Conservation (phyloP, 1,284 basidiomycete species). For the Tranzscheliella williamsii region DNA sequence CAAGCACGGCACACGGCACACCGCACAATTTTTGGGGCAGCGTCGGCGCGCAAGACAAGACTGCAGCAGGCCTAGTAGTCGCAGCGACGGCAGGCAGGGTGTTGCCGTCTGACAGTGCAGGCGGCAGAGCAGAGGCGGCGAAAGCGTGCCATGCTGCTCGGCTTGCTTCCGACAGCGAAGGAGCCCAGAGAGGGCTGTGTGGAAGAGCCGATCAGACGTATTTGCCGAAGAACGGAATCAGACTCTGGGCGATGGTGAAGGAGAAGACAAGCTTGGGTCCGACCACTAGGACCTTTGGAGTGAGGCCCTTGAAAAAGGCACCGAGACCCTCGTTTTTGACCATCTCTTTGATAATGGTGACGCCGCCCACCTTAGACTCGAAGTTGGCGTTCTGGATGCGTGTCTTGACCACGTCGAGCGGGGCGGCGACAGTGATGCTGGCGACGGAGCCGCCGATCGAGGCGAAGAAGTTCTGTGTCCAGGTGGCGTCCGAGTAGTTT, state of each 20-base stretch:
- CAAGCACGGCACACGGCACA: too few species aligned
- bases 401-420: conserved; percentile 87
- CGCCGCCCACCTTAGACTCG: conserved; percentile 81
- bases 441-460: conserved; percentile 91
- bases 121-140: too few species aligned
- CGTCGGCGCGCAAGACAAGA: too few species aligned
- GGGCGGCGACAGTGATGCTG: conserved; percentile 93
- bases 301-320: conserved; percentile 97
- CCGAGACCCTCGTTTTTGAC: conserved; percentile 79
- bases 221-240: conserved; percentile 91
- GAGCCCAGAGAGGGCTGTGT: too few species aligned
- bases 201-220: too few species aligned
- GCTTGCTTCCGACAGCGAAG: too few species aligned
- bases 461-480: conserved; percentile 78
- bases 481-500: conserved; percentile 90
- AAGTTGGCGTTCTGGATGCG: conserved; percentile 97
- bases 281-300: conserved; percentile 80
- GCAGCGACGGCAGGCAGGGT: too few species aligned
- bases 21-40: too few species aligned
- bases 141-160: too few species aligned
- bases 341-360: conserved; percentile 83
- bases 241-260: conserved; percentile 92
- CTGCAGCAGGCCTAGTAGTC: too few species aligned
- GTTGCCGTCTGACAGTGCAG: too few species aligned
- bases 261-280: conserved; percentile 98